Conservation (phyloP, 2,329 filamentous ascomycete genomes). For the Myrmaecium sp. region DNA sequence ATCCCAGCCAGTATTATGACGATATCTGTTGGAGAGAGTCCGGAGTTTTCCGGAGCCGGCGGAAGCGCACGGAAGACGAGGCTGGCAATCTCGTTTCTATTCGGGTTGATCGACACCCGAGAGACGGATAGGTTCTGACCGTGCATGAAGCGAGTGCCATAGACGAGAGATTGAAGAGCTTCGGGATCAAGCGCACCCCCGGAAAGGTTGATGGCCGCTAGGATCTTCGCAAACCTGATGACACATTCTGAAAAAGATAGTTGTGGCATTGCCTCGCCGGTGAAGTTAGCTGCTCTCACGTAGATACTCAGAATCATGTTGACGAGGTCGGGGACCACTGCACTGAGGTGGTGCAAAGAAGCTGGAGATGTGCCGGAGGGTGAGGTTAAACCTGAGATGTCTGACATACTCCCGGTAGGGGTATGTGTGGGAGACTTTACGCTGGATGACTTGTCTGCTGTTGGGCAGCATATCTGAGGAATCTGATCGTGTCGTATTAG, state of each 20-base stretch:
- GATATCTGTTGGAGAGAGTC: conserved; percentile 45
- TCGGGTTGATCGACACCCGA: conserved; percentile 15
- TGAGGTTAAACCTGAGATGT: conserved; percentile 22
- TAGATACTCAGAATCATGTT: conserved; percentile 63
- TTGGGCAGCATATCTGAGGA: conserved; percentile 35
- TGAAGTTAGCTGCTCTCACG: conserved; percentile 43
- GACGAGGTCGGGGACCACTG: conserved; percentile 53
- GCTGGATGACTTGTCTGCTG: conserved; percentile 27
- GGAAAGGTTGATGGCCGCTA: conserved; percentile 48
- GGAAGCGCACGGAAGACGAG: conserved; percentile 17
- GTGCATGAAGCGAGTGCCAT: conserved; percentile 29
- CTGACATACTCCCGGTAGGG: conserved; percentile 20
- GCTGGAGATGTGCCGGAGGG: conserved; percentile 28
- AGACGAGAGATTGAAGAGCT: conserved; percentile 32
- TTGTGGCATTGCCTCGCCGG: conserved; percentile 52
- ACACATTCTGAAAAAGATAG: conserved; percentile 56
- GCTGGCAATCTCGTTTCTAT: conserved; percentile 19
- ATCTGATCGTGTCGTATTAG: too few relatives aligned
- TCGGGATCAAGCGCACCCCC: conserved; percentile 44
- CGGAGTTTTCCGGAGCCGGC: conserved; percentile 10
- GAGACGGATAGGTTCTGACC: conserved; percentile 17
- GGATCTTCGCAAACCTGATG: conserved; percentile 54
- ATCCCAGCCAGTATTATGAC: conserved; percentile 65
- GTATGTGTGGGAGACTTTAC: conserved; percentile 26
- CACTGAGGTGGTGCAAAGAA: conserved; percentile 31